Conservation (phyloP, 345 rosid species). For the Microthlaspi erraticum region DNA sequence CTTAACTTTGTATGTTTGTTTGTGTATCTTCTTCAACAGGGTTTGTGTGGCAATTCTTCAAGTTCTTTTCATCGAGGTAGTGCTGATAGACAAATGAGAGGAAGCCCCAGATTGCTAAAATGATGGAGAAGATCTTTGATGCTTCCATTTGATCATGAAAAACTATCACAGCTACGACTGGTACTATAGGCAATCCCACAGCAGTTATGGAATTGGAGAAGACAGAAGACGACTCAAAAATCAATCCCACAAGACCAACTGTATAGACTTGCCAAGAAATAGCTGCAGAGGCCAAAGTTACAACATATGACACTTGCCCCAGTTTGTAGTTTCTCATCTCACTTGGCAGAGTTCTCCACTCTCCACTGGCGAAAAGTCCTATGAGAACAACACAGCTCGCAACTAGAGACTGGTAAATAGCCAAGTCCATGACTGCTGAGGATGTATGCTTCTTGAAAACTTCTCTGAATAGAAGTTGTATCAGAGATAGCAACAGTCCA, state of each 20-base stretch:
- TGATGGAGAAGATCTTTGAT: conserved; percentile 59
- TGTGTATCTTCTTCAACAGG: conserved; percentile 27
- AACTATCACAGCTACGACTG: conserved; percentile 35
- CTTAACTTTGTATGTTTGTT: conserved; percentile 18
- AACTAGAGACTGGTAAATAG: conserved; percentile 46
- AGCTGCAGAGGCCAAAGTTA: conserved; percentile 51
- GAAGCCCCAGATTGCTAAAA: conserved; percentile 67
- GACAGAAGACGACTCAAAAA: conserved; percentile 33
- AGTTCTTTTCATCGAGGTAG: conserved; percentile 50
- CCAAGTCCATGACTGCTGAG: conserved; percentile 50
- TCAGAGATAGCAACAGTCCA: conserved; percentile 49
- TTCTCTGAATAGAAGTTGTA: conserved; percentile 48
- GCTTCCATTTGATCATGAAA: conserved; percentile 67
- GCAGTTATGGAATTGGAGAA: conserved; percentile 40
- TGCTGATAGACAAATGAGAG: conserved; percentile 65
- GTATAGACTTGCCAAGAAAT: conserved; percentile 54
- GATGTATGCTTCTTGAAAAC: conserved; percentile 47
- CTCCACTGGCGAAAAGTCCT: conserved; percentile 63
- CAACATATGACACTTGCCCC: conserved; percentile 53
- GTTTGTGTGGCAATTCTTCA: conserved; percentile 14
- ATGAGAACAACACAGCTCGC: conserved; percentile 45
- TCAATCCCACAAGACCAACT: conserved; percentile 50
- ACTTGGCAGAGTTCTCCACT: conserved; percentile 47
- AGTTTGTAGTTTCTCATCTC: conserved; percentile 56
- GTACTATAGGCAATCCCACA: conserved; percentile 61